Percentiles rank a stretch among this genome's conserved stretches.
Conservation (phyloP, 257 asterid genomes). For the Solanum etuberosum region DNA sequence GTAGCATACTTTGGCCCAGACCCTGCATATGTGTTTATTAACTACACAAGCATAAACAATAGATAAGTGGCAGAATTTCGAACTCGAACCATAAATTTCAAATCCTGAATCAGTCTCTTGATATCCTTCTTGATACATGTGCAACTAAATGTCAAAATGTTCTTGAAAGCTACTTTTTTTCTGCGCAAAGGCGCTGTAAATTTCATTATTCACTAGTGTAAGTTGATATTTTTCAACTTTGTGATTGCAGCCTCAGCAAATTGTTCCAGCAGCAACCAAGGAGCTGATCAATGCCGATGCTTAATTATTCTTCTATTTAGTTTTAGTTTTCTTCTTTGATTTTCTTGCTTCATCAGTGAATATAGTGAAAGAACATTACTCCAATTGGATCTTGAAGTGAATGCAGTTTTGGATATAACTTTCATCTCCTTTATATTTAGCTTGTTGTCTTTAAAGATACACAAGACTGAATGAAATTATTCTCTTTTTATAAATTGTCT, state of each 20-base stretch:
- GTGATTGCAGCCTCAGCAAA: constrained; percentile 42
- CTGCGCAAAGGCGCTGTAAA: too few relatives aligned
- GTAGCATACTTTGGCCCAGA: background rate
- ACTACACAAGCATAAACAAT: background rate
- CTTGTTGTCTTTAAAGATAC: background rate
- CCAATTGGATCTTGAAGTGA: background rate
- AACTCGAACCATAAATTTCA: background rate
- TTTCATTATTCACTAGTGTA: background rate
- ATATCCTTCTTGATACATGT: background rate
- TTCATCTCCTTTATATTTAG: background rate
- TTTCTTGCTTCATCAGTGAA: background rate
- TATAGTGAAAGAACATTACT: background rate
- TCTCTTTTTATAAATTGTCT: background rate
- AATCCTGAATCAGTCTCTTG: background rate
- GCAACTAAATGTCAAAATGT: background rate
- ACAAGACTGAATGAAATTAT: background rate
- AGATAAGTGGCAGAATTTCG: background rate
- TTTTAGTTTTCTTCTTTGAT: background rate
- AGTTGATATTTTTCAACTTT: background rate
- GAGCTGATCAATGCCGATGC: constrained; percentile 31
- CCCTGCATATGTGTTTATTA: background rate
- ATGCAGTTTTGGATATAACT: background rate
- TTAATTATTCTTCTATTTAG: constrained; percentile 1
- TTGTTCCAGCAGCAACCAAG: constrained; percentile 3
- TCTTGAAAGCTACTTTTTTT: background rate